Conservation (phyloP, 805 yeast species). For the Scheffersomyces lignosus region DNA sequence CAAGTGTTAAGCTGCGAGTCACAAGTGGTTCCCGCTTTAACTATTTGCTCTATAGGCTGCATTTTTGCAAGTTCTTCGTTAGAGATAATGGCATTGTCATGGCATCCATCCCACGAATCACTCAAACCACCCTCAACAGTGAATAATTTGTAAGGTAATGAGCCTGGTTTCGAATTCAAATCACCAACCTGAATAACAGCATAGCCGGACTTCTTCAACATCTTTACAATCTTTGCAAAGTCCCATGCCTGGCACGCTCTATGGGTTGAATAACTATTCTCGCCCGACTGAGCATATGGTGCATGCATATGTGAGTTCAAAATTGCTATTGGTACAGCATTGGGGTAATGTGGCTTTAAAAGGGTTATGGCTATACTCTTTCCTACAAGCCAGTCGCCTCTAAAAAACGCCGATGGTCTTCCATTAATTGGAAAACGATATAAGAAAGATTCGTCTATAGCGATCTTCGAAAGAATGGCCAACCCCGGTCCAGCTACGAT, state of each 20-base stretch:
- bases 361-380: constrained; percentile 77
- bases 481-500: constrained; percentile 92
- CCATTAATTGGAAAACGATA: constrained; percentile 92
- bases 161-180: constrained; percentile 84
- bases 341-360: constrained; percentile 50
- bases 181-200: constrained; percentile 92
- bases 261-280: constrained; percentile 87
- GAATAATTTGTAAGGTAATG: constrained; percentile 75
- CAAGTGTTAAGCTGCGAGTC: constrained; percentile 87
- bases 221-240: constrained; percentile 62
- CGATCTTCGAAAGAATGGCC: constrained; percentile 78
- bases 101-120: constrained; percentile 80
- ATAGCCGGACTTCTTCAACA: constrained; percentile 71
- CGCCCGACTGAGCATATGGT: constrained; percentile 81
- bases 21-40: constrained; percentile 81
- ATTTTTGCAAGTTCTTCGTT: constrained; percentile 25
- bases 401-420: constrained; percentile 84
- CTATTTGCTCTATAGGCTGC: constrained; percentile 54
- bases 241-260: constrained; percentile 98
- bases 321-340: constrained; percentile 64
- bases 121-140: constrained; percentile 64
- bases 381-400: constrained; percentile 98
- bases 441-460: constrained; percentile 75
- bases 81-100: constrained; percentile 43
- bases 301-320: constrained; percentile 97